Percentiles rank a stretch among this genome's conserved stretches.
These are phyloP conservation scores for Epichloe uncinata DNA, from an alignment of 2,329 filamentous ascomycete species.

Conservation along the genomic window DNA sequence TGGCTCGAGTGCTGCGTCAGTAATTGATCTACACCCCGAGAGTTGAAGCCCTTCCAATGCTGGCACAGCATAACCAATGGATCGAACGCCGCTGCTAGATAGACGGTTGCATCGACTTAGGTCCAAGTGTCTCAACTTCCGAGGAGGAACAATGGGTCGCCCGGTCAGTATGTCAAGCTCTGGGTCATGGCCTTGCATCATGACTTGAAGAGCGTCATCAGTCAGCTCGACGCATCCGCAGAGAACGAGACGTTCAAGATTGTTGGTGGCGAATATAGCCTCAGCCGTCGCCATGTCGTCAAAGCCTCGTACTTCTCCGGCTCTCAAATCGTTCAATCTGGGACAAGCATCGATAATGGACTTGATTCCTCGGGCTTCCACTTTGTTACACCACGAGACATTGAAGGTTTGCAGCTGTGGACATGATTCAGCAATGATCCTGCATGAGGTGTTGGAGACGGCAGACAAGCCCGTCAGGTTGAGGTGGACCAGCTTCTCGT, in stretches of 20 bases:
- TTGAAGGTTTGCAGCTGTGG: conserved; percentile 73
- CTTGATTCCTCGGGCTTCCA: conserved; percentile 64
- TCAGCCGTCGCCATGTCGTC: conserved; percentile 59
- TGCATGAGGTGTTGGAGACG: conserved; percentile 74
- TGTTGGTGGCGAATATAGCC: conserved; percentile 67
- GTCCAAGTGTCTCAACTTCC: conserved; percentile 73
- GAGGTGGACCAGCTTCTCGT: conserved; percentile 65
- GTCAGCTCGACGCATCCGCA: conserved; percentile 67
- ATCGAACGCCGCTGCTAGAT: conserved; percentile 57
- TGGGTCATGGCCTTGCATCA: conserved; percentile 64
- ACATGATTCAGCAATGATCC: conserved; percentile 71
- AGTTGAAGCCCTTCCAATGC: conserved; percentile 72
- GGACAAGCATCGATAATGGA: conserved; percentile 60
- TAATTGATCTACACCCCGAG: conserved; percentile 61
- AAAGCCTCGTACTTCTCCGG: conserved; percentile 70
- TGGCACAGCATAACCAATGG: conserved; percentile 62
- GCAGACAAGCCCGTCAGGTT: conserved; percentile 73
- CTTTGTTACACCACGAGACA: conserved; percentile 82
- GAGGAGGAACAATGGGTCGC: conserved; percentile 59
- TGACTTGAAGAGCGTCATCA: conserved; percentile 57
- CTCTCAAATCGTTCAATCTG: conserved; percentile 64
- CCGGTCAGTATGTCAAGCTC: conserved; percentile 72
- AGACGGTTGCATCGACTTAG: conserved; percentile 65
- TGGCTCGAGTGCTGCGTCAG: conserved; percentile 57
- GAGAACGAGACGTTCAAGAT: conserved; percentile 67